Evolutionary conservation across 2,329 filamentous ascomycete genomes (phyloP).

Genomic region (Claviceps africana): DNA sequence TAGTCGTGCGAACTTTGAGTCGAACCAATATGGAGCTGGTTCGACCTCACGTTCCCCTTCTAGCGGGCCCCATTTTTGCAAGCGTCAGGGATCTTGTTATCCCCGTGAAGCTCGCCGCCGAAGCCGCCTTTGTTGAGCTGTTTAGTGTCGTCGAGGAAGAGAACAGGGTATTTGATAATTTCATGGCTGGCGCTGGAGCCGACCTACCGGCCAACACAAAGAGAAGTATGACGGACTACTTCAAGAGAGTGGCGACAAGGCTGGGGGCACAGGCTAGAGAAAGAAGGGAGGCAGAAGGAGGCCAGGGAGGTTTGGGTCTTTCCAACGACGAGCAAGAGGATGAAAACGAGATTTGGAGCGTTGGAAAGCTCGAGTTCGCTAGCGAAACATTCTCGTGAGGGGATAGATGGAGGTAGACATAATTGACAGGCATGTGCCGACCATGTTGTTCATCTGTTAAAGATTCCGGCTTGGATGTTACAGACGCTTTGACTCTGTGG

Average conservation of each 20-base stretch:
- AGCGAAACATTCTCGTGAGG: slow-evolving; percentile 41
- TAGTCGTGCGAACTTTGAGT: slow-evolving; percentile 74
- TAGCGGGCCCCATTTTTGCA: slow-evolving; percentile 77
- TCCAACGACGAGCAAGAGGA: slow-evolving; percentile 88
- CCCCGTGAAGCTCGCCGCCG: slow-evolving; percentile 86
- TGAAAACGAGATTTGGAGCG: slow-evolving; percentile 89
- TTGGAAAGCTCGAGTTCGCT: slow-evolving; percentile 72
- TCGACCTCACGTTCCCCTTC: slow-evolving; percentile 62
- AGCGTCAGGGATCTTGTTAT: slow-evolving; percentile 85
- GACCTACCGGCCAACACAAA: slow-evolving; percentile 59
- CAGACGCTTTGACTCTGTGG: no score
- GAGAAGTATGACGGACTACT: slow-evolving; percentile 91
- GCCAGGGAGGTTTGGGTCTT: slow-evolving; percentile 69
- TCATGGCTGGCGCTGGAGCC: slow-evolving; percentile 55
- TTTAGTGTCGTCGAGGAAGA: slow-evolving; percentile 87
- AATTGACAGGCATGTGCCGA: no score
- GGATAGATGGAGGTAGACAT: neutral
- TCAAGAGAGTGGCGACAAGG: slow-evolving; percentile 78
- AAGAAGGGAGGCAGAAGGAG: slow-evolving; percentile 80
- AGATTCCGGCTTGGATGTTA: no score
- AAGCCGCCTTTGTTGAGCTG: slow-evolving; percentile 82
- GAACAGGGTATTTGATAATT: slow-evolving; percentile 76
- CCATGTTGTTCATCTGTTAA: neutral
- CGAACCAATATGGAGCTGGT: slow-evolving; percentile 68
- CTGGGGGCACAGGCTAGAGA: slow-evolving; percentile 80